phyloP scores from a whole-genome alignment of 345 rosid species.

The Arabis hirsuta region DNA sequence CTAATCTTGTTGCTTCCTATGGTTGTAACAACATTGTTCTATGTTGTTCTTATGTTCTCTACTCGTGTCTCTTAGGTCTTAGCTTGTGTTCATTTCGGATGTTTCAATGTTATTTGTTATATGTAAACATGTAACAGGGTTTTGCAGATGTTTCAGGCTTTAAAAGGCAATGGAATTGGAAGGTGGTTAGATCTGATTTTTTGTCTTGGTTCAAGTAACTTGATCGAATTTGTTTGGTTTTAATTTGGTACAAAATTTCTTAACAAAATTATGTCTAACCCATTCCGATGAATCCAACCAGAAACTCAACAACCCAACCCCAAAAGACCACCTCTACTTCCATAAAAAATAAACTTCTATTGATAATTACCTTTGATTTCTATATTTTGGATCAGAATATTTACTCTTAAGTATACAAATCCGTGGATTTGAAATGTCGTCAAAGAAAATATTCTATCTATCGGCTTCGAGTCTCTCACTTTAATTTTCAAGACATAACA shows the following conservation, averaged over 20 bases:
- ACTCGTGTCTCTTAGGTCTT: not conserved
- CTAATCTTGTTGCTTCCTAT: not conserved
- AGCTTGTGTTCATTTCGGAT: not conserved
- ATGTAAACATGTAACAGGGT: not conserved
- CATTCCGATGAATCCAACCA: too few relatives aligned
- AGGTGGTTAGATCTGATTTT: too few relatives aligned
- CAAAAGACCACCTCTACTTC: too few relatives aligned
- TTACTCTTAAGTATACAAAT: not conserved
- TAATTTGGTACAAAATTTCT: too few relatives aligned
- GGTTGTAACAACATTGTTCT: not conserved
- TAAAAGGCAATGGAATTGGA: too few relatives aligned
- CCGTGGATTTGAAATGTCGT: not conserved
- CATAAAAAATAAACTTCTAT: not conserved
- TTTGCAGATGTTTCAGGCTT: not conserved
- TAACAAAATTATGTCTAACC: too few relatives aligned
- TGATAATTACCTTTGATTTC: not conserved
- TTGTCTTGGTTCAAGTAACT: too few relatives aligned
- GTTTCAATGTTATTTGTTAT: not conserved
- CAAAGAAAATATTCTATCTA: not conserved
- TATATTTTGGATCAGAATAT: not conserved
- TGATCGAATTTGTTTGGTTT: too few relatives aligned
- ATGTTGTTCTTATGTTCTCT: not conserved
- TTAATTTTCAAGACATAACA: slow-evolving; percentile 2
- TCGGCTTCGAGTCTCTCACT: slow-evolving; percentile 22
- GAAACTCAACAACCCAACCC: not conserved